Percentiles rank a stretch among this genome's conserved stretches.
Evolutionary conservation across 768 basidiomycete species (phyloP).

Genomic region (Pisolithus microcarpus): DNA sequence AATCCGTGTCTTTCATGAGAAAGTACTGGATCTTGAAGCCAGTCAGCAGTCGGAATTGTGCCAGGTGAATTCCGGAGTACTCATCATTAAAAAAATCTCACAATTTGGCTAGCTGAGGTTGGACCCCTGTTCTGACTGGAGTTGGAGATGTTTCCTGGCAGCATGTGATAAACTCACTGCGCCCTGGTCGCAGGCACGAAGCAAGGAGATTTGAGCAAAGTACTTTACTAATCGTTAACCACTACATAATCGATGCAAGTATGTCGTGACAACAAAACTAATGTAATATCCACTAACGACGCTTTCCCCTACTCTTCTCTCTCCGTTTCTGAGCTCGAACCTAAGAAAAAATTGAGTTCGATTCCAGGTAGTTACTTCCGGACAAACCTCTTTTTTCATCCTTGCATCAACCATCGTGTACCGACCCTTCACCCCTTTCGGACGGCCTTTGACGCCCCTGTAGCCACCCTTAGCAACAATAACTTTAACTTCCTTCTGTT

Average conservation of each 20-base stretch:
- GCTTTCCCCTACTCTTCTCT: conserved; percentile 50
- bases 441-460: conserved; percentile 85
- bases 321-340: conserved; percentile 75
- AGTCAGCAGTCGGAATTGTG: conserved; percentile 44
- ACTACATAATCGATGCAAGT: not conserved
- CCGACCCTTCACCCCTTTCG: conserved; percentile 92
- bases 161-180: conserved; percentile 39
- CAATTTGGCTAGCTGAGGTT: conserved; percentile 37
- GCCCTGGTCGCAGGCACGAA: conserved; percentile 21
- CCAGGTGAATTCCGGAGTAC: conserved; percentile 36
- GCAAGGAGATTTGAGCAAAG: conserved; percentile 3
- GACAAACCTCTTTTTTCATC: conserved; percentile 81
- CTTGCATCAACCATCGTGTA: conserved; percentile 92
- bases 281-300: conserved; percentile 18
- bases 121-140: conserved; percentile 27
- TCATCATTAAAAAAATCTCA: not conserved
- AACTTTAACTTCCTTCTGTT: conserved; percentile 71
- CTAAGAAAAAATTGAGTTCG: conserved; percentile 31
- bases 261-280: not conserved
- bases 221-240: conserved; percentile 5
- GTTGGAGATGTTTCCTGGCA: conserved; percentile 41
- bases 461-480: conserved; percentile 90
- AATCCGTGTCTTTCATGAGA: conserved; percentile 36
- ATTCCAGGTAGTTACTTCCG: not conserved
- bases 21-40: conserved; percentile 46